Evolutionary conservation across 495 filamentous ascomycete genomes (phyloP), one percentile per base, ranked within the genome.

Genomic region (Hyaloscypha finlandica): DNA sequence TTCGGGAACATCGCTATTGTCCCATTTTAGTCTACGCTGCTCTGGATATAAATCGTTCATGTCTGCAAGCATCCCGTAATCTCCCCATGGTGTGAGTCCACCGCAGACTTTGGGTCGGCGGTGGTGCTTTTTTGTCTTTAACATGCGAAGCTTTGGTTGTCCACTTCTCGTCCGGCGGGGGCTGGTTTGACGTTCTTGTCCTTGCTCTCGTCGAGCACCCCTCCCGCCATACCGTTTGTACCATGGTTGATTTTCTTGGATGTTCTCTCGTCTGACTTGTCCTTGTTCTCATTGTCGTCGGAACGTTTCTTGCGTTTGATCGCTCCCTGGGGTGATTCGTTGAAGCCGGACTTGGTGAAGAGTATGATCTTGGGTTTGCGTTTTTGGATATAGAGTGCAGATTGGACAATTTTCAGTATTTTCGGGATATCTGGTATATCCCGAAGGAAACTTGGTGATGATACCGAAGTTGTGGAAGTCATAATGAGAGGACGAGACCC

Each of bases 1-100:
- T 4, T 48, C 42, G 9, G 42, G 45, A 14, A 64, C 37, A 55
- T 64, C 61, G 22, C 16, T 31, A 55, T 64, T 54, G 25, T 55
- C 42, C 20, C 30, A 39, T 29, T 61, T 9, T 16, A 61, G 25
- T 5, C 6, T 11, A 35, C 16, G 9, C 11, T 19, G 4, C 42
- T 48, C 16, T 48, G 42, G 42, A 48, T 48, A 48, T 4, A 48
- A 19, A 19, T 48, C 42, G 16, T 48, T 48, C 11, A 16, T 11
- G 42, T 48, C 16, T 14, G 9, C 8, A 12, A 16, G 16, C 11
- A 16, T 48, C 42, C 42, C 9, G 42, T 48, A 48, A 4, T 19
- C 9, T 16, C 42, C 42, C 42, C 42, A 48, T 12, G 42, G 42
- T 14, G 42, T 48, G 4, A 16, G 4, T 4, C 1, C 0, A 1